These are phyloP conservation scores for Epichloe baconii DNA, from an alignment of 2,329 filamentous ascomycete species.

Conservation along the genomic window DNA sequence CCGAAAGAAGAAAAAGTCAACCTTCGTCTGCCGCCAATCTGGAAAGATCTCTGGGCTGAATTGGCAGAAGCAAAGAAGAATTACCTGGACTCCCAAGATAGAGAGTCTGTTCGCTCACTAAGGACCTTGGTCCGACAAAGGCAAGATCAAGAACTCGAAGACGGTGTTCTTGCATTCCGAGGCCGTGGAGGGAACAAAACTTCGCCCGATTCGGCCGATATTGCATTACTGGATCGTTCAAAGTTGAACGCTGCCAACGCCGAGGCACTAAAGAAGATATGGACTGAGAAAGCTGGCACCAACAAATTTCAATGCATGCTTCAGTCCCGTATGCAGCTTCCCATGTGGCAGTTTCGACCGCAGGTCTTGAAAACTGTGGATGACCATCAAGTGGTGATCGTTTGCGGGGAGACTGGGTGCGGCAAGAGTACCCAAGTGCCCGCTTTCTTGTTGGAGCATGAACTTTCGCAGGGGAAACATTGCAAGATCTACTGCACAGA, in stretches of 20 bases:
- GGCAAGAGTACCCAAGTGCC: constrained; percentile 98
- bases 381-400: constrained; percentile 72
- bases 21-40: constrained; percentile 62
- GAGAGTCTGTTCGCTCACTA: constrained; percentile 52
- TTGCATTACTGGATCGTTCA: constrained; percentile 30
- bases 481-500: constrained; percentile 96
- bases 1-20: constrained; percentile 77
- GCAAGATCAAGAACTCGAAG: constrained; percentile 55
- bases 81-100: constrained; percentile 56
- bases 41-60: constrained; percentile 79
- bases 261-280: constrained; percentile 43
- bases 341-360: constrained; percentile 76
- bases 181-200: constrained; percentile 38
- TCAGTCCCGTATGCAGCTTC: constrained; percentile 61
- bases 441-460: constrained; percentile 80
- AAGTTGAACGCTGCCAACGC: constrained; percentile 25
- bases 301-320: constrained; percentile 69
- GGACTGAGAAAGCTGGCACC: constrained; percentile 43
- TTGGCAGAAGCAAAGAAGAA: constrained; percentile 58
- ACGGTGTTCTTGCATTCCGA: constrained; percentile 67
- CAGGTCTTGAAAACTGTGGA: constrained; percentile 68
- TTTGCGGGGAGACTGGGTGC: constrained; percentile 93
- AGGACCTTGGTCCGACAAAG: constrained; percentile 57
- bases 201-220: constrained; percentile 35
- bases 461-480: constrained; percentile 62